phyloP scores from a whole-genome alignment of 345 rosid genomes.

The Gossypium arboreum region DNA sequence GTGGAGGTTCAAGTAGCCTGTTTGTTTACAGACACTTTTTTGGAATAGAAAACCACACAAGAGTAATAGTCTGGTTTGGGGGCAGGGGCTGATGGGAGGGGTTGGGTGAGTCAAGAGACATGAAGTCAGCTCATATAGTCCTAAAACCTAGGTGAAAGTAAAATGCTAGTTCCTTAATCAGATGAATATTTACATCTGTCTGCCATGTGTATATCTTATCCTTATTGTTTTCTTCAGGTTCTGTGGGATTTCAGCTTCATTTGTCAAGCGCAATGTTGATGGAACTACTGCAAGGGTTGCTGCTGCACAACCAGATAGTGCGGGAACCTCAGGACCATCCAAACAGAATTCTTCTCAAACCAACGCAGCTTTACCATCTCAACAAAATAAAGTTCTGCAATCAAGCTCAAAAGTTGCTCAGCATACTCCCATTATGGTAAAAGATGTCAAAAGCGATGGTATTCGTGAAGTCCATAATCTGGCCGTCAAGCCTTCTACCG shows the following conservation, averaged over 20 bases:
- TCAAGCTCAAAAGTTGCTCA: conserved; percentile 31
- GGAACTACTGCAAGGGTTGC: conserved; percentile 34
- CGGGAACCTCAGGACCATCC: conserved; percentile 29
- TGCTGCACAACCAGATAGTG: conserved; percentile 31
- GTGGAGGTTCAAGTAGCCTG: neutral
- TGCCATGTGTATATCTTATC: neutral
- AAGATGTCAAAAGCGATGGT: conserved; percentile 40
- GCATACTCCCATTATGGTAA: conserved; percentile 26
- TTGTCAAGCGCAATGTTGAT: conserved; percentile 51
- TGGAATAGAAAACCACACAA: neutral
- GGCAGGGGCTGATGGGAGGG: neutral
- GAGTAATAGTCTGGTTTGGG: neutral
- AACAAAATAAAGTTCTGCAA: conserved; percentile 37
- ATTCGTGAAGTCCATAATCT: conserved; percentile 29
- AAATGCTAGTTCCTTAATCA: neutral
- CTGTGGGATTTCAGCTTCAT: conserved; percentile 68
- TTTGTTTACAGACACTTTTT: neutral
- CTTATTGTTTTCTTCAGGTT: conserved; percentile 46
- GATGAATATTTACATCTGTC: conserved; percentile 1
- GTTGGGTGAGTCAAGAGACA: neutral
- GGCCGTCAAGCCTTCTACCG: conserved; percentile 33
- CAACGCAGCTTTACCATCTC: conserved; percentile 23
- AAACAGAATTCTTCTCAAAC: conserved; percentile 29
- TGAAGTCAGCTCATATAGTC: neutral
- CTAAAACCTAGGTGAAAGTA: neutral